Evolutionary conservation across 2,329 filamentous ascomycete genomes (phyloP).

Genomic region (Cercospora sesami): DNA sequence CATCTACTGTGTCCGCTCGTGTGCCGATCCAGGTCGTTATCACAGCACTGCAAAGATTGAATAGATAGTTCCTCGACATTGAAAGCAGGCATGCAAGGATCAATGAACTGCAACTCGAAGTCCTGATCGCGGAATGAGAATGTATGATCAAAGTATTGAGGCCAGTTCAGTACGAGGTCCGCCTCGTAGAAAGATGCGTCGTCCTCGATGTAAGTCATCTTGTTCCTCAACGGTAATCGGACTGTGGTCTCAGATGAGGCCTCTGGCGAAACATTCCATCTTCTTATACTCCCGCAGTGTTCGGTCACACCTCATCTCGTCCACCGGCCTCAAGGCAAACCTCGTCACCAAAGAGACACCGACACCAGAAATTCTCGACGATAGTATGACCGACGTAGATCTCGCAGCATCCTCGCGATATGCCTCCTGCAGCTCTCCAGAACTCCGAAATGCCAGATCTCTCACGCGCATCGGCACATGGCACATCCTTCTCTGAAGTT

Average conservation of each 20-base stretch:
- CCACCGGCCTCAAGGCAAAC: neutral
- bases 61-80: neutral
- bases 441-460: neutral
- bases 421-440: neutral
- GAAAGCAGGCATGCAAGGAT: neutral
- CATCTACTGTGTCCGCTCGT: neutral
- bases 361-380: neutral
- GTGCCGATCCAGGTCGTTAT: neutral
- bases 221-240: neutral
- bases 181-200: neutral
- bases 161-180: neutral
- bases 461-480: neutral
- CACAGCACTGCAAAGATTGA: neutral
- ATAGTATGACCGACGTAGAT: neutral
- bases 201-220: neutral
- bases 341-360: neutral
- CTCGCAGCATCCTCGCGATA: neutral
- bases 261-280: neutral
- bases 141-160: neutral
- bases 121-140: neutral
- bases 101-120: neutral
- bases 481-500: neutral
- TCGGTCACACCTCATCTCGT: neutral
- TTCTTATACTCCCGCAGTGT: neutral
- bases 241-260: no score